A percentile compares a stretch with the other conserved stretches of the same genome.
Conservation (phyloP, 257 asterid genomes). For the Jaltomata sinuosa region DNA sequence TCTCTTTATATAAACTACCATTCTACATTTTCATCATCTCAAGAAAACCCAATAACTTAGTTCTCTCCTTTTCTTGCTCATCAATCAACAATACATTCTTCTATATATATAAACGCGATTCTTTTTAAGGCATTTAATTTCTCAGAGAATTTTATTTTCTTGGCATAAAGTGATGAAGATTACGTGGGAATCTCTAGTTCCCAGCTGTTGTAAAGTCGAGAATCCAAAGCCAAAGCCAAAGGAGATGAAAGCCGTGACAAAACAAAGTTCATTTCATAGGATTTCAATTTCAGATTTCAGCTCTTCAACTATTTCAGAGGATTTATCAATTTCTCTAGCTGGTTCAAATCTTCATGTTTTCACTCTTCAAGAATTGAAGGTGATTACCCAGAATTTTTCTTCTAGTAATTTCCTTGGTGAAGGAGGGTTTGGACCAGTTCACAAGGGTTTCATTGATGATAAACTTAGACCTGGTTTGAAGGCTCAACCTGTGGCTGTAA, state of each 20-base stretch:
- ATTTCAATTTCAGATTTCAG: slow-evolving; percentile 59
- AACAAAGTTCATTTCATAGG: slow-evolving; percentile 44
- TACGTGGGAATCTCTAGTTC: slow-evolving; percentile 40
- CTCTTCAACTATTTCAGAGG: slow-evolving; percentile 57
- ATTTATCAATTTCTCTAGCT: slow-evolving; percentile 61
- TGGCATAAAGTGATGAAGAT: slow-evolving; percentile 25
- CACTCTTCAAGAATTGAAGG: slow-evolving; percentile 77
- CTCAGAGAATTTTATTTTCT: too few species aligned
- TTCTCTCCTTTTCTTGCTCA: background rate
- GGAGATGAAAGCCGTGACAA: slow-evolving; percentile 6
- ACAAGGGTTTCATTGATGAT: slow-evolving; percentile 90
- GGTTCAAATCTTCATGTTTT: slow-evolving; percentile 63
- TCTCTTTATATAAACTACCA: slow-evolving; percentile 4
- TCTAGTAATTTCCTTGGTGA: slow-evolving; percentile 74
- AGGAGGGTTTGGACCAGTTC: slow-evolving; percentile 99
- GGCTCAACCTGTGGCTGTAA: slow-evolving; percentile 96
- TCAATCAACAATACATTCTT: background rate
- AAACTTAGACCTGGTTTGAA: slow-evolving; percentile 67
- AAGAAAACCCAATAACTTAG: background rate
- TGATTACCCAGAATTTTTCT: slow-evolving; percentile 70
- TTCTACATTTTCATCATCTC: background rate
- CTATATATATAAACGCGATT: background rate
- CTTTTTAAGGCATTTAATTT: background rate
- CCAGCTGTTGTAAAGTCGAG: slow-evolving; percentile 39
- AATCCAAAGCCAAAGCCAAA: slow-evolving; percentile 8